A percentile compares a stretch with the other conserved stretches of the same genome.
These are phyloP conservation scores for Vachellia pachyceras DNA, from an alignment of 306 rosid species.

Conservation along the genomic window DNA sequence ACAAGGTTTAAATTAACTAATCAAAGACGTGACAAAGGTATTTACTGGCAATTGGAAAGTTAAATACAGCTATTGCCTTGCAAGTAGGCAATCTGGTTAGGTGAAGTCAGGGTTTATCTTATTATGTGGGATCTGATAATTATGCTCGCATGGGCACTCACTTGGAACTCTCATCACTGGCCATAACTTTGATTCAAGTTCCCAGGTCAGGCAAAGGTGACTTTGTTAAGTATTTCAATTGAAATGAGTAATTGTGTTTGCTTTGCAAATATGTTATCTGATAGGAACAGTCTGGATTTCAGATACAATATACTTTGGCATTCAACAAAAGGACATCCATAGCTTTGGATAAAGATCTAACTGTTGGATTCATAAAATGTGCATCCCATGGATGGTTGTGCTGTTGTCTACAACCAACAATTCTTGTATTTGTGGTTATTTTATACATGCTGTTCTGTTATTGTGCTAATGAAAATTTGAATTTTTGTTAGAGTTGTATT, in stretches of 20 bases:
- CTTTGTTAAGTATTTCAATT: constrained; percentile 29
- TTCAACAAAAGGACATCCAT: neutral
- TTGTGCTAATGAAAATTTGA: neutral
- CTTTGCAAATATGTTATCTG: constrained; percentile 23
- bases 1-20: constrained; percentile 10
- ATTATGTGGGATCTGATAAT: constrained; percentile 1
- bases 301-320: neutral
- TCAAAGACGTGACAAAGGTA: constrained; percentile 2
- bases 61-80: constrained; percentile 3
- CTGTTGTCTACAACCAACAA: neutral
- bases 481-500: neutral
- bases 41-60: constrained; percentile 26
- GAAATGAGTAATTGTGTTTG: constrained; percentile 7
- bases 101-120: constrained; percentile 22
- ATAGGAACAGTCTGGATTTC: neutral
- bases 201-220: constrained; percentile 17
- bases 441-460: neutral
- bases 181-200: neutral
- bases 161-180: constrained; percentile 16
- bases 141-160: constrained; percentile 22
- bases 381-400: neutral
- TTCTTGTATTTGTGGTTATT: neutral
- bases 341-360: neutral
- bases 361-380: neutral
- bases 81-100: constrained; percentile 20